Percentiles rank a stretch among this genome's conserved stretches.
Conservation (phyloP, 768 basidiomycete genomes). For the Macrolepiota dolichaula region DNA sequence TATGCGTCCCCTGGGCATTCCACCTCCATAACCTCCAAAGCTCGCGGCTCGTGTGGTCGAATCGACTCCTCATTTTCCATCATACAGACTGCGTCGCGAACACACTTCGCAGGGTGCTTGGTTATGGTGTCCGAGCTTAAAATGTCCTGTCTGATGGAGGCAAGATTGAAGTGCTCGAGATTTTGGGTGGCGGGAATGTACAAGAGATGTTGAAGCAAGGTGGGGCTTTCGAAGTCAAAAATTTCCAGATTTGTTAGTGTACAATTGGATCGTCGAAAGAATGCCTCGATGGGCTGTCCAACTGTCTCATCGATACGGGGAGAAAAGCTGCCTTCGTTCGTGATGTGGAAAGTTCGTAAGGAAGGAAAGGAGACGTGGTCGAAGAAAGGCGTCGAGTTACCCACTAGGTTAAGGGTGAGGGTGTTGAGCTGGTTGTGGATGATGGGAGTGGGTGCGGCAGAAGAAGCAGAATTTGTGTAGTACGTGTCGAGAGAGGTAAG, state of each 20-base stretch:
- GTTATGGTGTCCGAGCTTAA: not conserved
- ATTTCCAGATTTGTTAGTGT: not conserved
- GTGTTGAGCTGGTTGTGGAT: not conserved
- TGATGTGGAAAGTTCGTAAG: not conserved
- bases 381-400: not conserved
- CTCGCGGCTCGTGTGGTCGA: too few relatives aligned
- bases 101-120: slow-evolving; percentile 1
- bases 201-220: not conserved
- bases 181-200: not conserved
- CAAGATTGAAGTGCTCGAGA: not conserved
- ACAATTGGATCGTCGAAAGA: not conserved
- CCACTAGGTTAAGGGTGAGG: not conserved
- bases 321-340: not conserved
- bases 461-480: not conserved
- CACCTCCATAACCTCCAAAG: not conserved
- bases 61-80: not conserved
- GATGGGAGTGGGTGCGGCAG: not conserved
- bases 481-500: not conserved
- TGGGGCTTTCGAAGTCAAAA: not conserved
- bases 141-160: not conserved
- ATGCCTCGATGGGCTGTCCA: not conserved
- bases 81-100: not conserved
- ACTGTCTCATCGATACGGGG: not conserved
- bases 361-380: slow-evolving; percentile 1
- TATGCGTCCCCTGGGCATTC: not conserved